These are phyloP conservation scores for Kwoniella dendrophila DNA, from an alignment of 768 basidiomycete genomes.

Conservation along the genomic window DNA sequence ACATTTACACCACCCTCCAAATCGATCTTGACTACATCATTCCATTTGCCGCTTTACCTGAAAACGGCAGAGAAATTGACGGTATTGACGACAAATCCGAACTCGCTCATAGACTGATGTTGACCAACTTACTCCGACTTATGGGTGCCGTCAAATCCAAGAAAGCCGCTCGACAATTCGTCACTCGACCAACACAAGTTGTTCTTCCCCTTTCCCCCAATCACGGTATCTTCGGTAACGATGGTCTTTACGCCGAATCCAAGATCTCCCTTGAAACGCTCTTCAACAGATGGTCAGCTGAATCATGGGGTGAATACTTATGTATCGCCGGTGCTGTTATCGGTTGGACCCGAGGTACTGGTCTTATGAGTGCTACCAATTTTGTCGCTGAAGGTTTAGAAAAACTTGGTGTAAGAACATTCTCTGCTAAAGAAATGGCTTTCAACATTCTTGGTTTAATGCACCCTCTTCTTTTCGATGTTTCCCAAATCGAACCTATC, in stretches of 20 bases:
- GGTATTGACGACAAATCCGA: constrained; percentile 96
- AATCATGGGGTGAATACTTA: constrained; percentile 98
- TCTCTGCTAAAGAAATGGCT: constrained; percentile 99
- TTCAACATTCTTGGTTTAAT: constrained; percentile 99
- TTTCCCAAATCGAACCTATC: constrained; percentile 98
- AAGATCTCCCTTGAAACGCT: constrained; percentile 97
- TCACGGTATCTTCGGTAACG: constrained; percentile 96
- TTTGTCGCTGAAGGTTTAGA: constrained; percentile 93
- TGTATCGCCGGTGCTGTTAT: constrained; percentile 98
- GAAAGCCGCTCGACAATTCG: constrained; percentile 94
- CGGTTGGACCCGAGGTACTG: constrained; percentile 98
- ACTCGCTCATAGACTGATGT: constrained; percentile 97
- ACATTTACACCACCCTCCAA: constrained; percentile 91
- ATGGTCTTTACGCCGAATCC: constrained; percentile 95
- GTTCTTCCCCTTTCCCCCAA: constrained; percentile 97
- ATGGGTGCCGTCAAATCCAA: constrained; percentile 97
- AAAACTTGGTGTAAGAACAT: constrained; percentile 88
- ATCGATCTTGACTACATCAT: constrained; percentile 98
- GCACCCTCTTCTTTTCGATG: constrained; percentile 98
- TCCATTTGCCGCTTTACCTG: constrained; percentile 96
- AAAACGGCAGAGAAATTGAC: constrained; percentile 98
- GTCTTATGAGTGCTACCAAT: constrained; percentile 93
- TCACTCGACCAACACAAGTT: constrained; percentile 97
- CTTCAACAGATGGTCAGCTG: constrained; percentile 96
- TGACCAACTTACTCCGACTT: constrained; percentile 92